Evolutionary conservation across 179 eudicot species (phyloP), one percentile per base, ranked within the genome.

Genomic region (Corrigiola litoralis): DNA sequence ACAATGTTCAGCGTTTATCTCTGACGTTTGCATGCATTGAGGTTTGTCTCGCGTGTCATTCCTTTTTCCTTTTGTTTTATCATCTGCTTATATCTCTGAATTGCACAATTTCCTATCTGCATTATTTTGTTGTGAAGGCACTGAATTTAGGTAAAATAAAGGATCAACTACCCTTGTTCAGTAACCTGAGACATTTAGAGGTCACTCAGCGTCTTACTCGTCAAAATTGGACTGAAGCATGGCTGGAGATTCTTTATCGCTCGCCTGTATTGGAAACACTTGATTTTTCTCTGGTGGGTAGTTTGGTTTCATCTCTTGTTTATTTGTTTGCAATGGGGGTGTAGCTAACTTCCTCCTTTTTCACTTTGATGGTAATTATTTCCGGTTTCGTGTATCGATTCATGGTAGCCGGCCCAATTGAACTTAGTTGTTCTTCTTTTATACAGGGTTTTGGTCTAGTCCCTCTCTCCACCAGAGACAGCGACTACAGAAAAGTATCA

Each of bases 241-340:
- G 57, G 64, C 6, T 55, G 29, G 24, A 48, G 61, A n/a, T 55
- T 55, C 71, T 67, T 44, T 24, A 18, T 4, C 14, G 54, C 46
- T 67, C 57, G 3, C 71, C 72, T 37, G 31, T 50, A 47, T 21
- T 63, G 23, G 56, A 62, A 62, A 48, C 57, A 63, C 32, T 63
- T 47, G 34, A 23, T 32, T 67, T 57, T 24, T 13, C 32, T 16
- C 0, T 7, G 32, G 49, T 64, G 5, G 21, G 67, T 63, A 14
- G 12, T 4, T 47, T 36, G 10, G 20, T 58, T 48, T 7, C 4
- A 28, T 50, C 11, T 50, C 34, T 45, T 27, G 48, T 32, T n/a
- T 33, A 37, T 36, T 6, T n/a, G 17, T 3, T 8, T 5, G 1
- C 1, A 37, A 29, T 53, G 21, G 4, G n/a, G n/a, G n/a, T n/a